Conservation (phyloP, 2,329 filamentous ascomycete genomes). For the Neopestalotiopsis sp. region DNA sequence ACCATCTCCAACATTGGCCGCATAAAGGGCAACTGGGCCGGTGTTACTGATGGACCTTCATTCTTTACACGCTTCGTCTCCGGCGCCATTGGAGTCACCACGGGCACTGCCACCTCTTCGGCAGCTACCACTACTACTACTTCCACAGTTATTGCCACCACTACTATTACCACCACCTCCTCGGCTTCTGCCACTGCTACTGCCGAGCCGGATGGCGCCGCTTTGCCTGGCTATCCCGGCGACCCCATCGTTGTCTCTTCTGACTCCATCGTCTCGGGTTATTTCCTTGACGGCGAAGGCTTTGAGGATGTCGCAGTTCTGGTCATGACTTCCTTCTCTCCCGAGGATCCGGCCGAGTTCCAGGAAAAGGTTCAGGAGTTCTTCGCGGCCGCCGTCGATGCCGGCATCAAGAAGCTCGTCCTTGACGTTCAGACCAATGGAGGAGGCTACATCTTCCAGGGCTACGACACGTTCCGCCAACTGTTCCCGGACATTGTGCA, state of each 20-base stretch:
- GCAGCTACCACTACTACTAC: slow-evolving; percentile 16
- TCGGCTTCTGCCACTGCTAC: background rate
- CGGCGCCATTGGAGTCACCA: slow-evolving; percentile 24
- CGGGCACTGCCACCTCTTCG: slow-evolving; percentile 21
- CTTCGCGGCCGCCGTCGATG: slow-evolving; percentile 42
- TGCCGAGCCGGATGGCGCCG: slow-evolving; percentile 15
- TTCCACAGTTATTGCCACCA: slow-evolving; percentile 8
- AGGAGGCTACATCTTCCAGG: slow-evolving; percentile 59
- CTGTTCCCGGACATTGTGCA: slow-evolving; percentile 56
- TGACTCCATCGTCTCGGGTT: slow-evolving; percentile 37
- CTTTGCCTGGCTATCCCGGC: slow-evolving; percentile 33
- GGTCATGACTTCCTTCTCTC: slow-evolving; percentile 35
- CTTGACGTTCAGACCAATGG: slow-evolving; percentile 62
- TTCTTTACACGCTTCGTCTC: slow-evolving; percentile 36
- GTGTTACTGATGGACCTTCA: slow-evolving; percentile 37
- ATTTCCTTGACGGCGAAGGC: slow-evolving; percentile 37
- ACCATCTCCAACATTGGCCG: slow-evolving; percentile 40
- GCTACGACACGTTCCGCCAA: slow-evolving; percentile 61
- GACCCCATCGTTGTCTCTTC: slow-evolving; percentile 35
- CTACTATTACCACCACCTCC: background rate
- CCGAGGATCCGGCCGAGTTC: slow-evolving; percentile 35
- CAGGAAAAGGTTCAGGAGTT: slow-evolving; percentile 38
- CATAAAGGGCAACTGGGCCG: slow-evolving; percentile 40
- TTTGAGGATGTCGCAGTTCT: slow-evolving; percentile 40
- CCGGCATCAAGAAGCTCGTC: slow-evolving; percentile 61